Conservation (phyloP, 2,329 filamentous ascomycete species). For the Scedosporium minutisporum region DNA sequence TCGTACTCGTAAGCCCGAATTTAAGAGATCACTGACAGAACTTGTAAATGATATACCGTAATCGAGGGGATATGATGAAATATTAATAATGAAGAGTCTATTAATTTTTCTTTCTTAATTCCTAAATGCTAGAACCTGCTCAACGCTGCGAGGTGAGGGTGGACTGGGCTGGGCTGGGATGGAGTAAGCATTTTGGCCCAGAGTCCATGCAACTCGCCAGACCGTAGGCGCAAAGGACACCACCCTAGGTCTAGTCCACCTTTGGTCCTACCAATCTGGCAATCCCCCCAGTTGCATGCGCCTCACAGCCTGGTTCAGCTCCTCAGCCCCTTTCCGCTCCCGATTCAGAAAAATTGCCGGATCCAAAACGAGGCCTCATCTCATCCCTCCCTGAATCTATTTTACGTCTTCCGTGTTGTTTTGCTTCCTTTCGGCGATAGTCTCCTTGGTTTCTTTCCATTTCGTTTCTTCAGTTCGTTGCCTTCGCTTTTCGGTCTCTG, state of each 20-base stretch:
- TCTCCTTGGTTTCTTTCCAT: background rate
- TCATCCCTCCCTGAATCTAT: background rate
- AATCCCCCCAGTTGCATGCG: background rate
- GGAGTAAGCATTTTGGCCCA: background rate
- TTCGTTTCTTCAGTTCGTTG: background rate
- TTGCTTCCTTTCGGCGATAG: background rate
- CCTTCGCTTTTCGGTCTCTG: background rate
- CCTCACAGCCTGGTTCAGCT: slow-evolving; percentile 5
- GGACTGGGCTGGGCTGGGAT: background rate
- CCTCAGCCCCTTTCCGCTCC: slow-evolving; percentile 1
- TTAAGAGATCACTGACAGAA: too few relatives aligned
- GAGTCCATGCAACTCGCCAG: too few relatives aligned
- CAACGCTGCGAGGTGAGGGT: too few relatives aligned
- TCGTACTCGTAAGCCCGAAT: too few relatives aligned
- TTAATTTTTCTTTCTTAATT: too few relatives aligned
- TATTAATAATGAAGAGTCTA: too few relatives aligned
- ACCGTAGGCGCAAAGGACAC: background rate
- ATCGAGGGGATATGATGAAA: too few relatives aligned
- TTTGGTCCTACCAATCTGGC: background rate
- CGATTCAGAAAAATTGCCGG: background rate
- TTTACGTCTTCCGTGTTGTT: background rate
- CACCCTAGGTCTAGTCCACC: background rate
- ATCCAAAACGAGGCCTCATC: background rate
- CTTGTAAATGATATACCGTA: too few relatives aligned
- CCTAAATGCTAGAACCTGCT: too few relatives aligned